Conservation (phyloP, 2,329 filamentous ascomycete species). For the Colletotrichum sp. region DNA sequence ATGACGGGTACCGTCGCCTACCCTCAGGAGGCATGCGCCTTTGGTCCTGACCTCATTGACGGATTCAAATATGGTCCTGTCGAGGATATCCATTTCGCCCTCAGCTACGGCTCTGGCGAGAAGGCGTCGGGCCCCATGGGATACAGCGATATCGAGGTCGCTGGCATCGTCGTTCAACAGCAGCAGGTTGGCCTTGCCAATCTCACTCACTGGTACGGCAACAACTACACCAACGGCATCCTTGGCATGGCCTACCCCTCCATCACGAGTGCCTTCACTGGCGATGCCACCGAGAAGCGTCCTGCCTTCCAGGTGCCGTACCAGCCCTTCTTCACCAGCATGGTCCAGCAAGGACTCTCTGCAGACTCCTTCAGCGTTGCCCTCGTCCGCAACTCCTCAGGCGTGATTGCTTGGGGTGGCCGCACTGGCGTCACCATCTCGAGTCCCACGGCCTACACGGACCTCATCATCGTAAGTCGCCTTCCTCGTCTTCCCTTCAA, state of each 20-base stretch:
- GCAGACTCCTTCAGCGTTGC: slow-evolving; percentile 53
- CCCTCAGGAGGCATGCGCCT: slow-evolving; percentile 39
- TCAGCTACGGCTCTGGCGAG: slow-evolving; percentile 55
- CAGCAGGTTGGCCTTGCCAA: slow-evolving; percentile 56
- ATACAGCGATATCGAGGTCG: slow-evolving; percentile 49
- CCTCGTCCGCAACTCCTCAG: slow-evolving; percentile 51
- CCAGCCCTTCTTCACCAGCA: slow-evolving; percentile 52
- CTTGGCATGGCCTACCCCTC: slow-evolving; percentile 56
- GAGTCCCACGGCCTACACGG: slow-evolving; percentile 36
- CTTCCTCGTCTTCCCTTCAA: background rate
- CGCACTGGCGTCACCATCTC: slow-evolving; percentile 37
- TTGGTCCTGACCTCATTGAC: slow-evolving; percentile 42
- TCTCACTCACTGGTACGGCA: slow-evolving; percentile 54
- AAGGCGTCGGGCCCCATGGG: slow-evolving; percentile 52
- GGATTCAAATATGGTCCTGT: slow-evolving; percentile 45
- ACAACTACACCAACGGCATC: slow-evolving; percentile 57
- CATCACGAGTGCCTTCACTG: slow-evolving; percentile 53
- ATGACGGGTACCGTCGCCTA: slow-evolving; percentile 31
- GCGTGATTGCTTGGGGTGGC: slow-evolving; percentile 52
- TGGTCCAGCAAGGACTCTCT: slow-evolving; percentile 49
- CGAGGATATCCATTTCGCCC: slow-evolving; percentile 48
- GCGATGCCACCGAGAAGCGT: slow-evolving; percentile 40
- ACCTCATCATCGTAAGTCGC: slow-evolving; percentile 50
- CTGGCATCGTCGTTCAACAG: slow-evolving; percentile 45
- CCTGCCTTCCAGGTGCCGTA: slow-evolving; percentile 46